These are phyloP conservation scores for Sporisorium exsertum DNA, from an alignment of 1,284 basidiomycete genomes.

Conservation along the genomic window DNA sequence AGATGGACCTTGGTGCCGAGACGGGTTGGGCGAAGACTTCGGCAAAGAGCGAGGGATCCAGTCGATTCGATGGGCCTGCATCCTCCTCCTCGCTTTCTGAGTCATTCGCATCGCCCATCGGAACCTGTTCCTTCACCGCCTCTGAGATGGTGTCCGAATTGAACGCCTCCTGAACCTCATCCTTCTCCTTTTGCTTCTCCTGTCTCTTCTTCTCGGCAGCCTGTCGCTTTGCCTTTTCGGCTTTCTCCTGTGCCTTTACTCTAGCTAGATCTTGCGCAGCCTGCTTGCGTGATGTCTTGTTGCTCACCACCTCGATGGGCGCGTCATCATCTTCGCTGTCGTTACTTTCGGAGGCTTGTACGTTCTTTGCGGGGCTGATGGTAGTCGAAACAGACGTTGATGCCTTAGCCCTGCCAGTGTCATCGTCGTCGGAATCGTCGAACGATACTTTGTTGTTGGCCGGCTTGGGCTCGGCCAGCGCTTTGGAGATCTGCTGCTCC, in stretches of 20 bases:
- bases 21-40: constrained; percentile 47
- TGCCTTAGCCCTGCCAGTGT: background rate
- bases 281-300: constrained; percentile 41
- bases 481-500: constrained; percentile 47
- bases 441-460: constrained; percentile 37
- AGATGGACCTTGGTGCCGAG: constrained; percentile 43
- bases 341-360: background rate
- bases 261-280: constrained; percentile 25
- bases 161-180: constrained; percentile 1
- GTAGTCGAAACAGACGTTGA: background rate
- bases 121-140: background rate
- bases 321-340: constrained; percentile 42
- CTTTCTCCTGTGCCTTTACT: constrained; percentile 36
- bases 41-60: constrained; percentile 62
- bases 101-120: background rate
- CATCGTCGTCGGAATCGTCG: constrained; percentile 36
- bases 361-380: background rate
- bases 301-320: constrained; percentile 53
- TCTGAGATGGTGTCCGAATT: background rate
- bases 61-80: constrained; percentile 24
- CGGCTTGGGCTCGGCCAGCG: constrained; percentile 24
- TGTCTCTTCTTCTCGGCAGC: constrained; percentile 32
- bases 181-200: constrained; percentile 29
- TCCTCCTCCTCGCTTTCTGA: constrained; percentile 17
- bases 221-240: constrained; percentile 40